A percentile compares a stretch with the other conserved stretches of the same genome.
These are phyloP conservation scores for Picea abies DNA, from an alignment of 83 land plant genomes.

Conservation along the genomic window DNA sequence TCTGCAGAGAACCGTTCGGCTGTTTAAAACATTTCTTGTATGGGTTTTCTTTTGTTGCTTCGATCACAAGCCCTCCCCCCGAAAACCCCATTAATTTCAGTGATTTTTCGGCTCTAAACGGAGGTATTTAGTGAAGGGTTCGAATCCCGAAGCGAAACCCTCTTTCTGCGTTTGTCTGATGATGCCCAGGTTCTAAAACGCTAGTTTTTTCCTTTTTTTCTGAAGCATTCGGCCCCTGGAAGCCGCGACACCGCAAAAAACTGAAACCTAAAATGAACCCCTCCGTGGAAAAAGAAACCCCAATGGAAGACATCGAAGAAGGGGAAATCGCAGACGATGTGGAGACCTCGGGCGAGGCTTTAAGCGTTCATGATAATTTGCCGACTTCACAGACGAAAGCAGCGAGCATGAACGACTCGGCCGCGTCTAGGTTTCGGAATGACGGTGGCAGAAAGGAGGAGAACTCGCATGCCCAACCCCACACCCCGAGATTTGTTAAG, in stretches of 20 bases:
- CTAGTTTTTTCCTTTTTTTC: not conserved
- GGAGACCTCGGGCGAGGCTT: conserved; percentile 38
- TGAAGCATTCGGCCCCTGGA: not conserved
- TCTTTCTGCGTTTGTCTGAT: not conserved
- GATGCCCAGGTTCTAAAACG: not conserved
- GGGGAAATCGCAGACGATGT: conserved; percentile 72
- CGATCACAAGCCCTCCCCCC: not conserved
- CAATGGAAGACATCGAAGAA: conserved; percentile 61
- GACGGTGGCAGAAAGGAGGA: conserved; percentile 12
- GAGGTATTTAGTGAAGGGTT: not conserved
- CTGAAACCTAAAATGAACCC: not conserved
- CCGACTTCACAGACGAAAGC: not conserved
- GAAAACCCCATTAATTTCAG: not conserved
- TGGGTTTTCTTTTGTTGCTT: too few species aligned
- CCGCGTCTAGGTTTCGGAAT: conserved; percentile 46
- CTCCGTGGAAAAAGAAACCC: not conserved
- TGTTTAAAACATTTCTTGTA: too few species aligned
- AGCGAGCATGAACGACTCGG: conserved; percentile 11
- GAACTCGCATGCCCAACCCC: not conserved
- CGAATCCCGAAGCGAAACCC: not conserved
- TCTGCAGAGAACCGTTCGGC: too few species aligned
- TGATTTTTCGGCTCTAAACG: not conserved
- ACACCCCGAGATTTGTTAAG: not conserved
- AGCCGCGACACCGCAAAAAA: conserved; percentile 1
- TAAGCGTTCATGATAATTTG: conserved; percentile 37